Evolutionary conservation across 257 asterid genomes (phyloP).

Genomic region (Nicotiana noctiflora): DNA sequence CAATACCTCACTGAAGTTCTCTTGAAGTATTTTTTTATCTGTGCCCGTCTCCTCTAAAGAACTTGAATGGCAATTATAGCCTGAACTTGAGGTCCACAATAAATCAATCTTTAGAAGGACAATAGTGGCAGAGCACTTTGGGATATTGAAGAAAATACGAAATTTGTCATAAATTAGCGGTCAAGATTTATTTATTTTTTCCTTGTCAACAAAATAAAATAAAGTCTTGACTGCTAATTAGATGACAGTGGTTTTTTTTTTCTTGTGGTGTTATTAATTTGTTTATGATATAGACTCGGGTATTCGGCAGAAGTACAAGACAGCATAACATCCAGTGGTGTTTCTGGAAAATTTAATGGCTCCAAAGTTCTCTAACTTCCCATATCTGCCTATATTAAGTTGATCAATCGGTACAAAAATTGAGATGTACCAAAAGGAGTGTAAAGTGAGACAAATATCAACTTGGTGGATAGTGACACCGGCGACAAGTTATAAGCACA

Average conservation of each 20-base stretch:
- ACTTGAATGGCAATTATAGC: background rate
- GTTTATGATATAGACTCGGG: background rate
- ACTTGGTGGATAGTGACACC: background rate
- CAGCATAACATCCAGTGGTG: background rate
- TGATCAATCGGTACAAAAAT: background rate
- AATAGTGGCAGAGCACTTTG: background rate
- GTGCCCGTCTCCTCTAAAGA: background rate
- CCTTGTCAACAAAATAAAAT: too few species aligned
- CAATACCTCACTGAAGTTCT: background rate
- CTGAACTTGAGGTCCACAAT: background rate
- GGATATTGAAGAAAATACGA: background rate
- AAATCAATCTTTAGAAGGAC: background rate
- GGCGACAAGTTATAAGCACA: background rate
- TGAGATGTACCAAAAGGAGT: background rate
- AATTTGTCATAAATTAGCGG: background rate
- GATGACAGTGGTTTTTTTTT: background rate
- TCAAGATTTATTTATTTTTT: too few species aligned
- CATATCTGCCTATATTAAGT: background rate
- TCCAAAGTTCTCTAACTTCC: background rate
- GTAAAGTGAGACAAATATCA: background rate
- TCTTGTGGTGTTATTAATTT: background rate
- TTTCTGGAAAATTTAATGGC: background rate
- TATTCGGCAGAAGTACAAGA: background rate
- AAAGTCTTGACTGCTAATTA: background rate
- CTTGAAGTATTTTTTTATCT: background rate